Evolutionary conservation across 345 rosid genomes (phyloP).

Genomic region (Gossypium arboreum): DNA sequence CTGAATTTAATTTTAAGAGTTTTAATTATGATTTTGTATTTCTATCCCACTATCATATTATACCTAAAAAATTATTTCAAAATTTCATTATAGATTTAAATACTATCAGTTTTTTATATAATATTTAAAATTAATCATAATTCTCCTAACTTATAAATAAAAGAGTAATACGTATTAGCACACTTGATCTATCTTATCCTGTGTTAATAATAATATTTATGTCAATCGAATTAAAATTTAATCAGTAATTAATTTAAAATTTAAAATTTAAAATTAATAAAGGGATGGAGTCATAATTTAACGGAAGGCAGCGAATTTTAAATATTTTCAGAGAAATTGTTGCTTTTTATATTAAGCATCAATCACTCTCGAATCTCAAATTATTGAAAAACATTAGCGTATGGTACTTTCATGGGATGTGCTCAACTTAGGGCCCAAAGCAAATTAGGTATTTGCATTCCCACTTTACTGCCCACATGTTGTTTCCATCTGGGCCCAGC

Average conservation of each 20-base stretch:
- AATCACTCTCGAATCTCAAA: background rate
- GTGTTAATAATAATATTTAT: fast-evolving
- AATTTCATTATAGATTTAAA: no score
- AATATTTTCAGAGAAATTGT: background rate
- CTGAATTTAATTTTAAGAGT: background rate
- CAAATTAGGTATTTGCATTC: background rate
- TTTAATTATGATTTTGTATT: no score
- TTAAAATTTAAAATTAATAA: background rate
- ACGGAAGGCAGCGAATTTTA: background rate
- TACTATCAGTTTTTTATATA: no score
- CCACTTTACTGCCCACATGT: background rate
- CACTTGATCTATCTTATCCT: fast-evolving
- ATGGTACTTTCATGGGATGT: background rate
- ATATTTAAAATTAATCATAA: no score
- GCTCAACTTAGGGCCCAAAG: background rate
- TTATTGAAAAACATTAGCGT: background rate
- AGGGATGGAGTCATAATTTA: no score
- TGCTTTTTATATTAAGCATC: background rate
- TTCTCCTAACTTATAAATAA: no score
- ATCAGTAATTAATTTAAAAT: no score
- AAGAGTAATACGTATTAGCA: no score
- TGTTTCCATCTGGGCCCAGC: background rate
- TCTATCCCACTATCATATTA: no score
- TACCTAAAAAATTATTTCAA: no score
- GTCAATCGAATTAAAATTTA: no score